Evolutionary conservation across 495 filamentous ascomycete species (phyloP), one percentile per base, ranked within the genome.

Genomic region (Aspergillus conjunctus): DNA sequence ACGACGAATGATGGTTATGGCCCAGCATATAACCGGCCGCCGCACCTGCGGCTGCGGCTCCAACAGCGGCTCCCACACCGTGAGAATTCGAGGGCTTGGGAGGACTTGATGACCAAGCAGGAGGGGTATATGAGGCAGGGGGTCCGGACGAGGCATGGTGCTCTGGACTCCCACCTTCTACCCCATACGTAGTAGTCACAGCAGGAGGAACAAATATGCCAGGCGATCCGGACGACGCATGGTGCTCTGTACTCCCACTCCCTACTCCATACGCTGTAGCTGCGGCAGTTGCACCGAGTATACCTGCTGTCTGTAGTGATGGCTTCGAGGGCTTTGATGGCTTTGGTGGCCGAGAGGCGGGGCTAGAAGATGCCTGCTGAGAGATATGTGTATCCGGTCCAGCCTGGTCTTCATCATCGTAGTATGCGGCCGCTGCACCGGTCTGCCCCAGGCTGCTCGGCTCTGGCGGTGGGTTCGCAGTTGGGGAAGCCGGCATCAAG

Each of bases 371-470:
- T 2, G 68, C 64, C 20, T 61, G 68, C 26, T 48, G 58, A 20
- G 54, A 26, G 32, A 7, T 33, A 54, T 63, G 61, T 1, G 56
- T 58, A 12, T 51, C 66, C 12, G 58, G 62, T 21, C 60, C 65
- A 22, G 63, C 61, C 1, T 66, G 62, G 31, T 71, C 65, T 5
- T 59, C 63, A 31, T 73, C 67, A 9, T 59, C 64, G 33, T 73
- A 84, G 59, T 82, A 84, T 3, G 74, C 70, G 10, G 81, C 81
- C 11, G 81, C 81, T n/a, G 81, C 80, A 30, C 81, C 81, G 56
- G 79, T 68, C 39, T 72, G 67, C 9, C 80, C 81, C 34, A 79
- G 54, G 52, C 79, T 79, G 59, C 81, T 83, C 1, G 81, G 81
- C 59, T 83, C 81, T 5, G 79, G 78, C 21, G 80, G 79, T 26